Evolutionary conservation across 2,329 filamentous ascomycete species (phyloP).

Genomic region (Aspergillus fumigatiaffinis): DNA sequence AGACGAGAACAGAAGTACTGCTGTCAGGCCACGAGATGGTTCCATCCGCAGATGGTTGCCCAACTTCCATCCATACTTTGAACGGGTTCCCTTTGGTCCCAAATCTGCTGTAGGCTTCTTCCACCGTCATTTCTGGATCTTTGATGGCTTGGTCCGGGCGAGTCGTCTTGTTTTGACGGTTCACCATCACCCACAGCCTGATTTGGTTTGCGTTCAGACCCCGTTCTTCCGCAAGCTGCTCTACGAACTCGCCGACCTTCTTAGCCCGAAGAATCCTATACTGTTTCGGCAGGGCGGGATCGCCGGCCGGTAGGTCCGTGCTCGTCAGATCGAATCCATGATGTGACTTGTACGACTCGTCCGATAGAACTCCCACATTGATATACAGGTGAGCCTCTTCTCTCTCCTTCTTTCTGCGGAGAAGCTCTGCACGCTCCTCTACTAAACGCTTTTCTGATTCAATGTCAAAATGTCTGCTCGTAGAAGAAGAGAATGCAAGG

Average conservation of each 20-base stretch:
- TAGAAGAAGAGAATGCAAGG: not conserved
- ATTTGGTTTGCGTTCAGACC: slow-evolving; percentile 65
- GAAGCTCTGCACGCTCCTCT: slow-evolving; percentile 73
- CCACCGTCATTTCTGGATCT: slow-evolving; percentile 71
- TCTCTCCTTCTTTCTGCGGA: slow-evolving; percentile 77
- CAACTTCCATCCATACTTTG: slow-evolving; percentile 81
- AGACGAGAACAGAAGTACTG: slow-evolving; percentile 68
- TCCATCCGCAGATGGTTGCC: slow-evolving; percentile 65
- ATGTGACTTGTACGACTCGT: slow-evolving; percentile 75
- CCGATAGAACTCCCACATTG: slow-evolving; percentile 74
- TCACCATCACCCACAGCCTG: slow-evolving; percentile 95
- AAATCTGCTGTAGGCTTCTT: slow-evolving; percentile 67
- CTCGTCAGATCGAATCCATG: slow-evolving; percentile 78
- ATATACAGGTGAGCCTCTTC: slow-evolving; percentile 95
- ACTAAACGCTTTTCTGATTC: slow-evolving; percentile 64
- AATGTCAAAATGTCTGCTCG: not conserved
- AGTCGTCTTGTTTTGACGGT: slow-evolving; percentile 94
- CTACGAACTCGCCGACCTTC: slow-evolving; percentile 70
- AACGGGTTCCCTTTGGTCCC: slow-evolving; percentile 66
- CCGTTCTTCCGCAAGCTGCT: slow-evolving; percentile 66
- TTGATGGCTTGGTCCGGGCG: slow-evolving; percentile 83
- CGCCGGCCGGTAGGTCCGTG: slow-evolving; percentile 59
- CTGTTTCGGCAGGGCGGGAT: slow-evolving; percentile 65
- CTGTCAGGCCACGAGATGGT: slow-evolving; percentile 62
- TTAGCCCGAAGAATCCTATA: slow-evolving; percentile 74